Evolutionary conservation across 805 yeast genomes (phyloP).

Genomic region (Naumovozyma baii): DNA sequence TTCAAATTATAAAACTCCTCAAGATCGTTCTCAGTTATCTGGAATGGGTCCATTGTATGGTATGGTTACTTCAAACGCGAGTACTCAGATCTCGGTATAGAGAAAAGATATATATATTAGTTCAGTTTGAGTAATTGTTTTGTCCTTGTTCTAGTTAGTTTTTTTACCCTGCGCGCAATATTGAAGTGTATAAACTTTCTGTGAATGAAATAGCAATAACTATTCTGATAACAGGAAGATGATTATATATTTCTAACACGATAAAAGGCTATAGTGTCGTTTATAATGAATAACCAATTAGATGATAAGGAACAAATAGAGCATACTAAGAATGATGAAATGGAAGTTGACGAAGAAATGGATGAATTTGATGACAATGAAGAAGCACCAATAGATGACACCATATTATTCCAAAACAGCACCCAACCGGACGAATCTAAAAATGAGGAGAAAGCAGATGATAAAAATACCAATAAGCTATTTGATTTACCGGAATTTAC

Average conservation of each 20-base stretch:
- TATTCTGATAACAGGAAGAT: too few relatives aligned
- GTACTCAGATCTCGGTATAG: not conserved
- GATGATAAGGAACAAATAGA: too few relatives aligned
- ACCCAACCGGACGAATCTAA: conserved; percentile 1
- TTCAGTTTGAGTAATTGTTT: not conserved
- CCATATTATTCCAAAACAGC: conserved; percentile 8
- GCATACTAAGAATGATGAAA: conserved; percentile 3
- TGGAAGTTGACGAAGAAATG: conserved; percentile 24
- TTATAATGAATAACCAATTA: too few relatives aligned
- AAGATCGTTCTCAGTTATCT: conserved; percentile 20
- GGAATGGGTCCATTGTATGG: conserved; percentile 13
- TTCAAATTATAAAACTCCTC: conserved; percentile 36
- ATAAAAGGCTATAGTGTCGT: too few relatives aligned
- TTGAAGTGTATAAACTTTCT: too few relatives aligned
- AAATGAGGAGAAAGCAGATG: conserved; percentile 14
- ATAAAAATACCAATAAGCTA: conserved; percentile 20
- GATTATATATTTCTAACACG: too few relatives aligned
- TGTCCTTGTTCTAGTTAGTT: too few relatives aligned
- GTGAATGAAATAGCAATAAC: too few relatives aligned
- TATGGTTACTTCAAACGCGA: too few relatives aligned
- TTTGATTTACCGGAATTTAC: conserved; percentile 59
- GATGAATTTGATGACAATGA: conserved; percentile 31
- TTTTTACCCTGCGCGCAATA: not conserved
- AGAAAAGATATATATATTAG: not conserved
- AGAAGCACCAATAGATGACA: conserved; percentile 21